phyloP scores from a whole-genome alignment of 345 rosid genomes.

The Sisymbrium irio region DNA sequence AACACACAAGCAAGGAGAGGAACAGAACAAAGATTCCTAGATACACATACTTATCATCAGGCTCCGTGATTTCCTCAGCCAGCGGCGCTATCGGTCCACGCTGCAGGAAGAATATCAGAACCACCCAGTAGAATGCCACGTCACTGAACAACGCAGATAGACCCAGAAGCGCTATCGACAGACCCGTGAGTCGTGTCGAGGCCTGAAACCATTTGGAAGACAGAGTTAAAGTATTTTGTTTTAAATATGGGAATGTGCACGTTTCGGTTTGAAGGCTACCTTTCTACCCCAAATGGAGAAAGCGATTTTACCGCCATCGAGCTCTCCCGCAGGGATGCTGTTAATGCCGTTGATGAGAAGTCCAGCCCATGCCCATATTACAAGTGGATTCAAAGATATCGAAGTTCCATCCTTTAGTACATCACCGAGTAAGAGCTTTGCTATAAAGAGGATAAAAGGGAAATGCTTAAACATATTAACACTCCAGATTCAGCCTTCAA shows the following conservation, averaged over 20 bases:
- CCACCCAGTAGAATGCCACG: slow-evolving; percentile 93
- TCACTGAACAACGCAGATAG: slow-evolving; percentile 74
- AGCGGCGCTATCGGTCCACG: slow-evolving; percentile 86
- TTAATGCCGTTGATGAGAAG: slow-evolving; percentile 91
- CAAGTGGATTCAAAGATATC: slow-evolving; percentile 78
- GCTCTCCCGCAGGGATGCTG: slow-evolving; percentile 96
- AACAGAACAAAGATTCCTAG: slow-evolving; percentile 70
- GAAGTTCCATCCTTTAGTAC: slow-evolving; percentile 85
- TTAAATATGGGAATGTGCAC: neutral
- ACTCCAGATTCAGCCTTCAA: neutral
- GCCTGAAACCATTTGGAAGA: slow-evolving; percentile 44
- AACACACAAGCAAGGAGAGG: slow-evolving; percentile 72
- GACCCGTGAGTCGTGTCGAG: slow-evolving; percentile 60
- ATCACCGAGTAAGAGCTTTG: slow-evolving; percentile 84
- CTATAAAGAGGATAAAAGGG: slow-evolving; percentile 35
- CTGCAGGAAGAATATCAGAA: slow-evolving; percentile 75
- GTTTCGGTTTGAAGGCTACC: slow-evolving; percentile 39
- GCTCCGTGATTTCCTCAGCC: slow-evolving; percentile 71
- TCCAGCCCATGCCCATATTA: slow-evolving; percentile 96
- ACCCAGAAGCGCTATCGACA: slow-evolving; percentile 69
- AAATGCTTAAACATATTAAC: neutral
- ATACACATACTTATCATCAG: slow-evolving; percentile 55
- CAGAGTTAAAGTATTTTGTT: neutral
- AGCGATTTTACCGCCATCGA: slow-evolving; percentile 83
- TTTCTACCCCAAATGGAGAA: slow-evolving; percentile 96